phyloP scores from a whole-genome alignment of 345 rosid genomes.

The Salix udensis region DNA sequence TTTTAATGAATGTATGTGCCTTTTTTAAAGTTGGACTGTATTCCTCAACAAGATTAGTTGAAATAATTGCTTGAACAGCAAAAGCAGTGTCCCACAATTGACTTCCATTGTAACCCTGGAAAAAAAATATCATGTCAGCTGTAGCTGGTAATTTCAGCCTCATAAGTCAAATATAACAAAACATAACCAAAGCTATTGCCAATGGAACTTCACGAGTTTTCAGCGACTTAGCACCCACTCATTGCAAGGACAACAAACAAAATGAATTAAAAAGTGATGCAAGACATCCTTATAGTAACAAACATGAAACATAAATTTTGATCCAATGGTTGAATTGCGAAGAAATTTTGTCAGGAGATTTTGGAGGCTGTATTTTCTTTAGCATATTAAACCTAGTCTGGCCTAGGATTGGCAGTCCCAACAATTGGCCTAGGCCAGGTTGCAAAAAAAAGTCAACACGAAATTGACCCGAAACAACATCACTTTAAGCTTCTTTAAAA shows the following conservation, averaged over 20 bases:
- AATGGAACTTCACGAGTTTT: not conserved
- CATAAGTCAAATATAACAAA: not conserved
- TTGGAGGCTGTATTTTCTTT: too few relatives aligned
- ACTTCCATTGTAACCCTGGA: conserved; percentile 97
- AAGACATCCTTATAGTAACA: too few relatives aligned
- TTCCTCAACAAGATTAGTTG: conserved; percentile 67
- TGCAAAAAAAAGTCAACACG: too few relatives aligned
- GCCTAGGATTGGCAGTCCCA: too few relatives aligned
- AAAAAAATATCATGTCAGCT: conserved; percentile 7
- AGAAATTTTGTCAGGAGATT: too few relatives aligned
- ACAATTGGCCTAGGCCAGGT: too few relatives aligned
- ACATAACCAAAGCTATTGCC: conserved; percentile 1
- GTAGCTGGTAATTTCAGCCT: conserved; percentile 13
- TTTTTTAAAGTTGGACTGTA: conserved; percentile 61
- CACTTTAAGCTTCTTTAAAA: too few relatives aligned
- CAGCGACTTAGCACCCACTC: not conserved
- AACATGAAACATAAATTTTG: too few relatives aligned
- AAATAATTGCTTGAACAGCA: conserved; percentile 75
- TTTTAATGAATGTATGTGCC: conserved; percentile 61
- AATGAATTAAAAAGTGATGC: too few relatives aligned
- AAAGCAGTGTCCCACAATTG: conserved; percentile 94
- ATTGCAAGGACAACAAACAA: not conserved
- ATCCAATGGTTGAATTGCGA: too few relatives aligned
- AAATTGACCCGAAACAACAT: too few relatives aligned
- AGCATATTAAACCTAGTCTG: too few relatives aligned